Conservation (phyloP, 176 grass and related monocot genomes). For the Aegilops sharonensis region DNA sequence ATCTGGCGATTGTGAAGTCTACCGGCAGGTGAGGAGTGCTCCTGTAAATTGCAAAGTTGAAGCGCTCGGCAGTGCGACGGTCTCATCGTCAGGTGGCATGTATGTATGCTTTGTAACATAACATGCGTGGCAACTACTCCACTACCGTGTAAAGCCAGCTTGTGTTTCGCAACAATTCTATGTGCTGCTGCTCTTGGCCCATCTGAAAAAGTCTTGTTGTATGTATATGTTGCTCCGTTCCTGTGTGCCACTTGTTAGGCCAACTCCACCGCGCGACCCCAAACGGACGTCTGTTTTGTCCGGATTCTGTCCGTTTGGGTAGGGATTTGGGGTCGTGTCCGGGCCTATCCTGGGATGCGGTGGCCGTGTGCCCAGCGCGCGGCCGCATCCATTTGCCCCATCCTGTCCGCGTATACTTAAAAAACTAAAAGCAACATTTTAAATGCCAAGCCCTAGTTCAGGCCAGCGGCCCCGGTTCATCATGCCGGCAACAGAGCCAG, state of each 20-base stretch:
- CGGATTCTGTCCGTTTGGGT: too few species aligned
- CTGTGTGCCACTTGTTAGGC: not conserved
- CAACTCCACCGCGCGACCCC: too few species aligned
- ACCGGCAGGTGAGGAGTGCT: not conserved
- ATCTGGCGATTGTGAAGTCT: conserved; percentile 28
- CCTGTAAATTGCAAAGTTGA: conserved; percentile 4
- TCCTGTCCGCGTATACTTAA: too few species aligned
- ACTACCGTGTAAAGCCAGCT: not conserved
- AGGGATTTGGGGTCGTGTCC: too few species aligned
- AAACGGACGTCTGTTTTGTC: too few species aligned
- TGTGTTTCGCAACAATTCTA: not conserved
- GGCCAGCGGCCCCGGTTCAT: too few species aligned
- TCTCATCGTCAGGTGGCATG: not conserved
- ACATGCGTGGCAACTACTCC: not conserved
- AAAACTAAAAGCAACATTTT: too few species aligned
- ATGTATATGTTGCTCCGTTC: not conserved
- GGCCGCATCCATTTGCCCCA: too few species aligned
- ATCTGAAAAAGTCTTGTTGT: not conserved
- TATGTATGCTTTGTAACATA: conserved; percentile 22
- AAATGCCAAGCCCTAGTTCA: too few species aligned
- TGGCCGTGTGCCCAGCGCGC: too few species aligned
- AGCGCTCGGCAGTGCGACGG: not conserved
- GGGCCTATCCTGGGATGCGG: too few species aligned
- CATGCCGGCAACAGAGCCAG: too few species aligned
- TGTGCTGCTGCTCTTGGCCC: not conserved